Conservation (phyloP, 2,329 filamentous ascomycete genomes). For the Coniochaeta sp. region DNA sequence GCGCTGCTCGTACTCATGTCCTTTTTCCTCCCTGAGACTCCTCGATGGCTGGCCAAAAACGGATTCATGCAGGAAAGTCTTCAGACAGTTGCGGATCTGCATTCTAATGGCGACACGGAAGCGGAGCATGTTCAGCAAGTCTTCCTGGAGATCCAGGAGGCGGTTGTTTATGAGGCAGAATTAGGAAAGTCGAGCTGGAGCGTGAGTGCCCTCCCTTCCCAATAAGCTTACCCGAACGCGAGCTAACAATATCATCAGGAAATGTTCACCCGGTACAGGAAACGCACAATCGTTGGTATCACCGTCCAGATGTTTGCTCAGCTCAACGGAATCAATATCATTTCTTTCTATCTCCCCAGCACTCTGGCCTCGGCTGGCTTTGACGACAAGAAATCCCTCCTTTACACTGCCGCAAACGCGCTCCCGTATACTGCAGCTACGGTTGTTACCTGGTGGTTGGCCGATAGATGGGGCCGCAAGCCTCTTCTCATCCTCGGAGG, state of each 20-base stretch:
- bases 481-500: slow-evolving; percentile 60
- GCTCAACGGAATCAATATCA: slow-evolving; percentile 33
- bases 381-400: slow-evolving; percentile 25
- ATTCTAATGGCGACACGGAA: slow-evolving; percentile 37
- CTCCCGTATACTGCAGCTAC: slow-evolving; percentile 37
- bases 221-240: slow-evolving; percentile 17
- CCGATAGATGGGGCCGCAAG: slow-evolving; percentile 61
- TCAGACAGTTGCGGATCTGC: slow-evolving; percentile 38
- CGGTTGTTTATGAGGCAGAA: slow-evolving; percentile 39
- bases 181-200: slow-evolving; percentile 8
- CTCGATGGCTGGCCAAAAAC: slow-evolving; percentile 33
- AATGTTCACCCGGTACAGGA: slow-evolving; percentile 33
- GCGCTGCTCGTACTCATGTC: slow-evolving; percentile 3
- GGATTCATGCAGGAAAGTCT: not conserved
- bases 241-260: slow-evolving; percentile 15
- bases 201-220: slow-evolving; percentile 10
- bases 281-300: slow-evolving; percentile 31
- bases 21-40: slow-evolving; percentile 48
- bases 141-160: slow-evolving; percentile 46
- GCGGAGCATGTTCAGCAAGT: slow-evolving; percentile 35
- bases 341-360: slow-evolving; percentile 31
- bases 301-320: slow-evolving; percentile 32
- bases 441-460: slow-evolving; percentile 59
- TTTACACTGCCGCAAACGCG: slow-evolving; percentile 31
- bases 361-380: slow-evolving; percentile 27